Percentiles rank a stretch among this genome's conserved stretches.
Conservation (phyloP, 768 basidiomycete genomes). For the Infundibulicybe gibba region DNA sequence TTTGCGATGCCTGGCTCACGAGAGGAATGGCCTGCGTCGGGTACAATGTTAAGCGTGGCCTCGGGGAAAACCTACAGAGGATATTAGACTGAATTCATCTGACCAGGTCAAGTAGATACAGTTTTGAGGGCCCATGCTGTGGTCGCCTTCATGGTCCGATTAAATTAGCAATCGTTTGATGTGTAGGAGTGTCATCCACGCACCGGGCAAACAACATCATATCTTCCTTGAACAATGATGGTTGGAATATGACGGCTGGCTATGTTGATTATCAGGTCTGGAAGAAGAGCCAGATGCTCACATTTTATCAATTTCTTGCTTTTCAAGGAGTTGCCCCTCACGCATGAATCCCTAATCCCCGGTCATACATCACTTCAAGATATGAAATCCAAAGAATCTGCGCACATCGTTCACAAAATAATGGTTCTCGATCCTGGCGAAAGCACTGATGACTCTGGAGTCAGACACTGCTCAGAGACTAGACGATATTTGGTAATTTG, state of each 20-base stretch:
- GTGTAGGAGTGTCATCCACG: conserved; percentile 10
- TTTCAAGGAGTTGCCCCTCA: conserved; percentile 82
- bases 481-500: conserved; percentile 1
- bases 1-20: conserved; percentile 69
- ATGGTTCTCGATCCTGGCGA: conserved; percentile 87
- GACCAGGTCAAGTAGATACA: conserved; percentile 19
- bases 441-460: conserved; percentile 49
- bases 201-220: conserved; percentile 88
- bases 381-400: conserved; percentile 2
- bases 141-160: conserved; percentile 45
- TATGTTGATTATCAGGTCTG: background rate
- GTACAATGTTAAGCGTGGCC: conserved; percentile 68
- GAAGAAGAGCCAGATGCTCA: conserved; percentile 15
- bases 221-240: conserved; percentile 80
- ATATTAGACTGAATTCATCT: background rate
- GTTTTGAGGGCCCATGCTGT: conserved; percentile 83
- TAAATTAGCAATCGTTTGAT: background rate
- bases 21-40: conserved; percentile 86
- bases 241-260: conserved; percentile 83
- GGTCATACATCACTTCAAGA: background rate
- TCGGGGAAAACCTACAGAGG: conserved; percentile 65
- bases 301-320: conserved; percentile 88
- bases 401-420: conserved; percentile 80
- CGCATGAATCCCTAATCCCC: conserved; percentile 74
- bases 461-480: background rate